A percentile compares a stretch with the other conserved stretches of the same genome.
Conservation (phyloP, 768 basidiomycete species). For the Tylopilus felleus region DNA sequence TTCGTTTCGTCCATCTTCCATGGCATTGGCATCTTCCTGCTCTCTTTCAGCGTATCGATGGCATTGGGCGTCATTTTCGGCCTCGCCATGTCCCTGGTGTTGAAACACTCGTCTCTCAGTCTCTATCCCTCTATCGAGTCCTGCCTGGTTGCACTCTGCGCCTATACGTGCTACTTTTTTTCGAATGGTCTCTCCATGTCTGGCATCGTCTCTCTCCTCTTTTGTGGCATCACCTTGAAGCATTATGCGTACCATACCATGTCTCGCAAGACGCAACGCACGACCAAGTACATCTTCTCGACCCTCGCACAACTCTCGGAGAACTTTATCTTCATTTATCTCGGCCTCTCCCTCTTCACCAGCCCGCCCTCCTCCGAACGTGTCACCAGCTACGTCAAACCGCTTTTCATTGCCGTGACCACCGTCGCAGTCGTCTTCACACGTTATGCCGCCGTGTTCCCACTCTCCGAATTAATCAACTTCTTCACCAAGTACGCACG, state of each 20-base stretch:
- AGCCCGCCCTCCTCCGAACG: conserved; percentile 72
- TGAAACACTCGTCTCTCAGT: conserved; percentile 89
- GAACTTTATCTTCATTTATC: conserved; percentile 99
- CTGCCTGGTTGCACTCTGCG: conserved; percentile 91
- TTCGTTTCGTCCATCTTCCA: conserved; percentile 87
- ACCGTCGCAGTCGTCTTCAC: conserved; percentile 92
- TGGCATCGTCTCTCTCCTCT: conserved; percentile 95
- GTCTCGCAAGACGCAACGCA: conserved; percentile 90
- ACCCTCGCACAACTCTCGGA: conserved; percentile 93
- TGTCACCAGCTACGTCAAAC: conserved; percentile 86
- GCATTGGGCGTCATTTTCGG: conserved; percentile 90
- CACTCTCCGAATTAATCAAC: conserved; percentile 92
- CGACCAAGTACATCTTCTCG: conserved; percentile 93
- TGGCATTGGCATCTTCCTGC: conserved; percentile 95
- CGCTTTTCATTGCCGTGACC: conserved; percentile 89
- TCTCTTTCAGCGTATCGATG: conserved; percentile 95
- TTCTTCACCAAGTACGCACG: conserved; percentile 81
- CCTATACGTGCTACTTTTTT: conserved; percentile 98
- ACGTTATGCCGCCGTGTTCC: conserved; percentile 94
- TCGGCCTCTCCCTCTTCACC: conserved; percentile 96
- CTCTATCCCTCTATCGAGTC: conserved; percentile 93
- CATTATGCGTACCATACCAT: conserved; percentile 99
- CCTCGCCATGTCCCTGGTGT: conserved; percentile 82
- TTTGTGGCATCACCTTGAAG: conserved; percentile 98
- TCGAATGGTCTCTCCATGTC: conserved; percentile 94